Evolutionary conservation across 495 filamentous ascomycete species (phyloP), one percentile per base, ranked within the genome.

Genomic region (Tuber microsphaerosporum): DNA sequence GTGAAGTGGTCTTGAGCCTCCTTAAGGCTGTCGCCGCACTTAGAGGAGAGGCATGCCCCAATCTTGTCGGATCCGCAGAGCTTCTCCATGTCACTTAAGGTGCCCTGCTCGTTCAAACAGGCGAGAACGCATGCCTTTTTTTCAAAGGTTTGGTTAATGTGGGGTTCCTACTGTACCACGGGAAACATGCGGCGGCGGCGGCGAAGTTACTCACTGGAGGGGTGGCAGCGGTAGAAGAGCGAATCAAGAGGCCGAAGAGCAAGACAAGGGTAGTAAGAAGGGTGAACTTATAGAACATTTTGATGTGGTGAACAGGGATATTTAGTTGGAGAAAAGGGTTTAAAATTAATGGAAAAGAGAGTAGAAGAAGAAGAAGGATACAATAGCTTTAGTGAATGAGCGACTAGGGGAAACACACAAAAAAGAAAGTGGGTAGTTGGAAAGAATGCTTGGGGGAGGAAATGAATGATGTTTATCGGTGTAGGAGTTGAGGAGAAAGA

Each of bases 111-210:
- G 20, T 79, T 79, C 16, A 79, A 41, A 70, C 77, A 79, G 7
- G 76, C 77, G 5, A 79, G 76, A 22, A 75, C 70, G 43, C 76
- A 79, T 12, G 77, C 77, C 76, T 79, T 34, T 14, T 12, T 8
- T 37, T 37, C 20, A 69, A 41, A 1, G 17, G 17, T 14, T 22
- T 14, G 39, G 43, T 75, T 48, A 79, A 39, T 70, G 7, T 12
- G 17, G 10, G 26, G 56, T 75, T 34, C 26, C 56, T 65, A 26
- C n/a, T n/a, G 3, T 14, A 14, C n/a, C 56, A 5, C 26, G 14
- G n/a, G 56, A 17, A 31, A 8, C 16, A 20, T 65, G n/a, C n/a
- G 12, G 34, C 34, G 34, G 34, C 34, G 34, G 34, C 34, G 34
- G 34, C 34, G 34, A 37, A 46, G 48, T 22, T 31, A 46, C 72